phyloP scores from a whole-genome alignment of 2,329 filamentous ascomycete genomes.

The Fusarium zealandicum region DNA sequence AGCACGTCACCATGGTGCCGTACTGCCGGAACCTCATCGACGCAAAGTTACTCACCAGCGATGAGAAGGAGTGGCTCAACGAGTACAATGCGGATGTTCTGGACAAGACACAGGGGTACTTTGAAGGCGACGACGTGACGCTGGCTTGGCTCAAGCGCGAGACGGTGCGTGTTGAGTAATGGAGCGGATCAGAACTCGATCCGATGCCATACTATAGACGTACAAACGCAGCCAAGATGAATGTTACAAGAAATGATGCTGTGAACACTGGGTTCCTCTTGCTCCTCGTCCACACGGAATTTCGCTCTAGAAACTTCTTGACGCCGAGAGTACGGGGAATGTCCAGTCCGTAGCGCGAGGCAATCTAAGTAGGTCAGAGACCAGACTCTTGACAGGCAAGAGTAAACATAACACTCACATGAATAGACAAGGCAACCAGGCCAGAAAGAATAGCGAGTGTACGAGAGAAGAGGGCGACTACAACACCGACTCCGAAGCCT shows the following conservation, averaged over 20 bases:
- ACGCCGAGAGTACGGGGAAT: conserved; percentile 48
- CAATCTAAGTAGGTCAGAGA: conserved; percentile 47
- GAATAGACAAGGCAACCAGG: conserved; percentile 66
- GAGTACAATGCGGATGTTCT: conserved; percentile 82
- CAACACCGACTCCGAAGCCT: conserved; percentile 70
- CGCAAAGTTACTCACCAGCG: conserved; percentile 69
- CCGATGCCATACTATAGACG: conserved; percentile 52
- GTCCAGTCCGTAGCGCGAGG: conserved; percentile 53
- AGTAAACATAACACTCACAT: conserved; percentile 56
- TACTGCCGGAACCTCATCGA: conserved; percentile 92
- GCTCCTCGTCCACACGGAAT: conserved; percentile 56
- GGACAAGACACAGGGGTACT: conserved; percentile 80
- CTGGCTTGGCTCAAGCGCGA: conserved; percentile 86
- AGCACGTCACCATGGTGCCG: conserved; percentile 96
- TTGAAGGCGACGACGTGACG: conserved; percentile 75
- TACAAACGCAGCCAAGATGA: conserved; percentile 66
- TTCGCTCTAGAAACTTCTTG: conserved; percentile 47
- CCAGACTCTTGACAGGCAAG: not conserved
- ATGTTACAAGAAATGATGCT: conserved; percentile 74
- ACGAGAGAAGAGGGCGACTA: conserved; percentile 74
- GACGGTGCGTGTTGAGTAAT: conserved; percentile 66
- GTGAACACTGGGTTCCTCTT: conserved; percentile 70
- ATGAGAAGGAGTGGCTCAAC: conserved; percentile 87
- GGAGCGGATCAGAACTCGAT: not conserved
- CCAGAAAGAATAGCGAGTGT: conserved; percentile 73